Base-by-base conservation (phyloP, 371 early-diverging fungal species). In the Scutellospora calospora region DNA sequence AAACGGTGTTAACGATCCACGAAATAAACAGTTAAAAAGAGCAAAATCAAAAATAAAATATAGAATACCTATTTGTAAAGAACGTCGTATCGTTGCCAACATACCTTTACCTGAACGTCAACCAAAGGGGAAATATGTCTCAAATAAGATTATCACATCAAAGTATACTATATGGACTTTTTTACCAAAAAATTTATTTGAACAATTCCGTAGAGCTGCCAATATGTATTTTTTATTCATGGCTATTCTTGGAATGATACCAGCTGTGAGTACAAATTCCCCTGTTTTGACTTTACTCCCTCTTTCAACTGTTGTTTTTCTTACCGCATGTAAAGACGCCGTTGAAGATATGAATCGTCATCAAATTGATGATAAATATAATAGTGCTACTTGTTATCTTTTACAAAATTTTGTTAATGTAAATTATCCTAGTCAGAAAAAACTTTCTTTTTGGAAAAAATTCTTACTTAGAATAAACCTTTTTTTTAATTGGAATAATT, bases 311-410 rank as follows among this genome's bases (percentile, higher is more conserved):
- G 87, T 94, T 63, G 94, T 97, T 65, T 83, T 96, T 27, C 89
- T 87, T 33, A 97, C 98, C 16, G 96, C 94, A 72, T 89, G 95
- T 77, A 99, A 99, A 84, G 99, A 98, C 79, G 99, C 90, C 6
- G 86, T 97, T 71, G 98, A 98, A 79, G 99, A 99, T 83, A 91
- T 91, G 87, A 95, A 94, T 68, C 93, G 99, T 38, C 96, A 97
- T 81, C 88, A 92, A 77, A 91, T 94, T 57, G 97, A 97, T 84
- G 84, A 89, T 52, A 87, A 86, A 55, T 93, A 95, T 65, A 98
- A 91, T 79, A 86, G 78, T 12, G 52, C 65, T 12, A 78, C 29
- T 22, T 65, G 78, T 25, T 78, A 78, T 66, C 52, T 45, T 65
- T 45, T 78, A 20, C 41, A 66, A 49, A 78, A 78, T 54, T 78